Conservation (phyloP, 345 rosid species). For the Eucalyptus cloeziana region DNA sequence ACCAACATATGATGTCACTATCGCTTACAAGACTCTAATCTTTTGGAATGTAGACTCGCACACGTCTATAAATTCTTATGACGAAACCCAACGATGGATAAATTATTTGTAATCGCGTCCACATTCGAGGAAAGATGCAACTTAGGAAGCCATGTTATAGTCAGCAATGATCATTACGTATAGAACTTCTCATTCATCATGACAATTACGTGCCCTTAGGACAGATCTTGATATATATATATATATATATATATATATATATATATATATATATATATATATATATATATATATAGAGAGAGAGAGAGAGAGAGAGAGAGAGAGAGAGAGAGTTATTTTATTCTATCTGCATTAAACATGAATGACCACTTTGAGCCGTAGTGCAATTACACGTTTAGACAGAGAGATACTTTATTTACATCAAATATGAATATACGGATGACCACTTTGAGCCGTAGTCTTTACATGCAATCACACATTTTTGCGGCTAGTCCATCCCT, state of each 20-base stretch:
- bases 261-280: neutral
- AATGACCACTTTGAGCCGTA: neutral
- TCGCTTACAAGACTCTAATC: neutral
- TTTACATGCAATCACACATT: neutral
- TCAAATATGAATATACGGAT: neutral
- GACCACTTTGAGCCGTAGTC: neutral
- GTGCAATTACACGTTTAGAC: neutral
- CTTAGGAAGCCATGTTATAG: neutral
- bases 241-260: no score
- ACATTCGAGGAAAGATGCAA: neutral
- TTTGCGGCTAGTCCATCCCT: neutral
- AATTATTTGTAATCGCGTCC: neutral
- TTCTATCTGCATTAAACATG: neutral
- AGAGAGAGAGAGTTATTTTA: neutral
- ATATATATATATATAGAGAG: no score
- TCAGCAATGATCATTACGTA: neutral
- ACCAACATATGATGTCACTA: neutral
- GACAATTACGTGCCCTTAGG: neutral
- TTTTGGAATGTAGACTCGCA: neutral
- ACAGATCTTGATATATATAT: neutral
- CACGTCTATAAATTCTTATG: neutral
- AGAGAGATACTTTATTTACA: neutral
- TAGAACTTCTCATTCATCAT: neutral
- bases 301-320: no score
- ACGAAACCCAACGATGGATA: neutral